These are phyloP conservation scores for Arthrobotrys conoides DNA, from an alignment of 2,329 filamentous ascomycete species.

Conservation along the genomic window DNA sequence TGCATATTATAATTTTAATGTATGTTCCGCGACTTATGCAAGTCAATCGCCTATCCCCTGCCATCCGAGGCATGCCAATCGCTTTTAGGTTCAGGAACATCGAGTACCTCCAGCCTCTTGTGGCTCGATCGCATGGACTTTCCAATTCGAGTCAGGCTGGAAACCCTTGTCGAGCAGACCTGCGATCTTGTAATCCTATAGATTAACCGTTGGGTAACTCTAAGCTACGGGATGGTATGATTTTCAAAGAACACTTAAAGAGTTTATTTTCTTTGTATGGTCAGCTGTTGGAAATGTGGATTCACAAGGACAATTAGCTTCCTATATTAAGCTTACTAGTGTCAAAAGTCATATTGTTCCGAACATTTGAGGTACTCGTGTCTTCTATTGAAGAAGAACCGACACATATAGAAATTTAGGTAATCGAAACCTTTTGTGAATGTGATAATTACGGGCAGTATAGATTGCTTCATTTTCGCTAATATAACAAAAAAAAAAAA, in stretches of 20 bases:
- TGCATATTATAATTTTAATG: not conserved
- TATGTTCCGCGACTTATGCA: conserved; percentile 17
- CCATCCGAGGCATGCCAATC: conserved; percentile 5
- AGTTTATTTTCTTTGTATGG: not conserved
- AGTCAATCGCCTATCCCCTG: conserved; percentile 9
- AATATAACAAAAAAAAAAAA: not conserved
- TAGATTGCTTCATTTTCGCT: not conserved
- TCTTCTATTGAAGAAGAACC: not conserved
- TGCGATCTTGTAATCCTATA: not conserved
- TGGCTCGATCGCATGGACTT: conserved; percentile 31
- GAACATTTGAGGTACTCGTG: not conserved
- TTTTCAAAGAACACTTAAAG: not conserved
- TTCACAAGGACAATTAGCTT: conserved; percentile 1
- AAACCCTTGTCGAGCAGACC: not conserved
- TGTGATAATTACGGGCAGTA: not conserved
- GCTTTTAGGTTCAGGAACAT: conserved; percentile 21
- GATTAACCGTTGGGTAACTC: conserved; percentile 14
- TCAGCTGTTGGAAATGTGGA: not conserved
- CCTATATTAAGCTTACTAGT: conserved; percentile 12
- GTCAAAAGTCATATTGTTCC: not conserved
- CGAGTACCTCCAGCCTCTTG: conserved; percentile 38
- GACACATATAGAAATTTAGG: not conserved
- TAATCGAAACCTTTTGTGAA: not conserved
- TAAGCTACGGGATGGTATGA: conserved; percentile 10
- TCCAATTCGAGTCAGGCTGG: conserved; percentile 2